These are phyloP conservation scores for Kluyveromyces dobzhanskii DNA, from an alignment of 805 yeast species.

Conservation along the genomic window DNA sequence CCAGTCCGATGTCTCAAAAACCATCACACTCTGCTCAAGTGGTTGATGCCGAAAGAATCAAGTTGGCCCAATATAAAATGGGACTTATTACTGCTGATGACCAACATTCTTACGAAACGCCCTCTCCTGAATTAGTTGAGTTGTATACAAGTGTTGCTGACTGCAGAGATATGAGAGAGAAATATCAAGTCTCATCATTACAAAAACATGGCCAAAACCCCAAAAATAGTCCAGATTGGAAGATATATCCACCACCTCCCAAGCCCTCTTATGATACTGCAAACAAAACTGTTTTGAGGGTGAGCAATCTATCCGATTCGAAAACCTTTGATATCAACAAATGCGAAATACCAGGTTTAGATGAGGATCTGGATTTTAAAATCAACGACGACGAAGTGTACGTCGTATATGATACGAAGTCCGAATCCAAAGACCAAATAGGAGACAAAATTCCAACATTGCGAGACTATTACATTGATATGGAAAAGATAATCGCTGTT, in stretches of 20 bases:
- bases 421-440: conserved; percentile 28
- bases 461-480: conserved; percentile 76
- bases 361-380: conserved; percentile 47
- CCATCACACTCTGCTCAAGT: not conserved
- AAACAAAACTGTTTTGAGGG: conserved; percentile 43
- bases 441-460: conserved; percentile 64
- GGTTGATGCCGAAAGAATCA: not conserved
- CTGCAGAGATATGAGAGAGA: conserved; percentile 68
- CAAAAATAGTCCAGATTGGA: conserved; percentile 67
- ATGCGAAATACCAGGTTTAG: conserved; percentile 37
- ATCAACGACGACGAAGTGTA: conserved; percentile 59
- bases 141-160: conserved; percentile 52
- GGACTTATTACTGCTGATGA: conserved; percentile 41
- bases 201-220: conserved; percentile 80
- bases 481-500: conserved; percentile 61
- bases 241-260: conserved; percentile 88
- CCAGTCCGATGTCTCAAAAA: not conserved
- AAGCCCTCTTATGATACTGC: conserved; percentile 72
- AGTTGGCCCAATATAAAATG: conserved; percentile 32
- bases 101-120: conserved; percentile 46
- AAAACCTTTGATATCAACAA: conserved; percentile 35
- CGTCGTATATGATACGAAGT: conserved; percentile 40
- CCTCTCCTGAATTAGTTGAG: conserved; percentile 60
- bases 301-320: conserved; percentile 33
- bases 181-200: conserved; percentile 60